Evolutionary conservation across 2,329 filamentous ascomycete genomes (phyloP), one percentile per base, ranked within the genome.

Genomic region (Ilyonectria robusta): DNA sequence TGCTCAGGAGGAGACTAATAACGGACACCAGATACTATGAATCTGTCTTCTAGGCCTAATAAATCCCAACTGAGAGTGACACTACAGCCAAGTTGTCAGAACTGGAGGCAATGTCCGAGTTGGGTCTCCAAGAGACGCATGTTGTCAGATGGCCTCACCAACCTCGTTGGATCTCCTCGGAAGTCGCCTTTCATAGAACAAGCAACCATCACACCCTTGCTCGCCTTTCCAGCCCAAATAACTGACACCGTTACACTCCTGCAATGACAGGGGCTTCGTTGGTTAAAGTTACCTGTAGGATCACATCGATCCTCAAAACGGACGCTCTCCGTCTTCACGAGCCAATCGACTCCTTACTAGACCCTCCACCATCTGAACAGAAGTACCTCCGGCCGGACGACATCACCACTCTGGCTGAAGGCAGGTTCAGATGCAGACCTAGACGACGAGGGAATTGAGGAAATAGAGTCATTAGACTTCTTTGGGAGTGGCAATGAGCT

Each of bases 221-320:
- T 35, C 37, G 11, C 42, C 37, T 21, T 50, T 21, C 26, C 51
- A 19, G 21, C 31, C 26, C 31, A 50, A 33, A 42, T n/a, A n/a
- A 7, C 40, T 42, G 17, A 17, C 53, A 50, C 33, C 40, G 37
- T 55, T 29, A 50, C 42, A 33, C 35, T 44, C 50, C 40, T 51
- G 54, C 61, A 51, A 26, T 19, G 29, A 26, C 29, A 46, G 46
- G 47, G 56, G 35, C 11, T 17, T n/a, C 21, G 21, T 47, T 59
- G 59, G 51, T 23, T 13, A 55, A 62, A 42, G 19, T 47, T 21
- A 46, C 37, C 42, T 59, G 35, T 47, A 59, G 31, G 55, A 35
- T 59, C 47, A 42, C n/a, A 21, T 31, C n/a, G 40, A 65, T 53
- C 13, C 62, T 65, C 29, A 37, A 65, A 65, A 33, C 19, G 56